Conservation (phyloP, 768 basidiomycete species). For the Hericium erinaceus region DNA sequence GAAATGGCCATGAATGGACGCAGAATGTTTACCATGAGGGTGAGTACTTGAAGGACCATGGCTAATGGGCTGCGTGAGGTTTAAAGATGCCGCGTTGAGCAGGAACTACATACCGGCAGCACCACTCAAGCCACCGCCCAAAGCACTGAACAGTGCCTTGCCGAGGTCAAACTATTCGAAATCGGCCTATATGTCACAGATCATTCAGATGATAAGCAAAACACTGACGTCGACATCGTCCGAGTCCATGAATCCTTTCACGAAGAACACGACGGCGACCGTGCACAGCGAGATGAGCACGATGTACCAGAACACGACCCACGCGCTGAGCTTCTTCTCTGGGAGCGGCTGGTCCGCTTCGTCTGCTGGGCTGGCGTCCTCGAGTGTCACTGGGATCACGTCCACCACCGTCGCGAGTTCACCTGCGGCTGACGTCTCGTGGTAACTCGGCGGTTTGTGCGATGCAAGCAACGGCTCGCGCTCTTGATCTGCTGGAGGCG, state of each 20-base stretch:
- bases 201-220: not conserved
- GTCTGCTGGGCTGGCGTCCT: not conserved
- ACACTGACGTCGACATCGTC: slow-evolving; percentile 54
- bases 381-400: not conserved
- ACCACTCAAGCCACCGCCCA: slow-evolving; percentile 87
- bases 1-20: not conserved
- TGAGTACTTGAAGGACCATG: slow-evolving; percentile 90
- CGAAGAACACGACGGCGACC: slow-evolving; percentile 38
- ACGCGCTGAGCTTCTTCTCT: slow-evolving; percentile 18
- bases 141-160: slow-evolving; percentile 69
- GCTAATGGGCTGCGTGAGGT: slow-evolving; percentile 32
- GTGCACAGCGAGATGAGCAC: slow-evolving; percentile 27
- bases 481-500: not conserved
- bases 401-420: not conserved
- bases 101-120: slow-evolving; percentile 49
- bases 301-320: slow-evolving; percentile 23
- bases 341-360: not conserved
- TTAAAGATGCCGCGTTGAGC: not conserved
- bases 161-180: slow-evolving; percentile 66
- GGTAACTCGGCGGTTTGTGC: not conserved
- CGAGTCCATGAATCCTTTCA: slow-evolving; percentile 64
- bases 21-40: slow-evolving; percentile 51
- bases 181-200: not conserved
- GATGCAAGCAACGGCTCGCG: not conserved
- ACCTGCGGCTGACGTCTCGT: not conserved